Evolutionary conservation across 2,329 filamentous ascomycete genomes (phyloP).

Genomic region (Talaromyces albobiverticillius): DNA sequence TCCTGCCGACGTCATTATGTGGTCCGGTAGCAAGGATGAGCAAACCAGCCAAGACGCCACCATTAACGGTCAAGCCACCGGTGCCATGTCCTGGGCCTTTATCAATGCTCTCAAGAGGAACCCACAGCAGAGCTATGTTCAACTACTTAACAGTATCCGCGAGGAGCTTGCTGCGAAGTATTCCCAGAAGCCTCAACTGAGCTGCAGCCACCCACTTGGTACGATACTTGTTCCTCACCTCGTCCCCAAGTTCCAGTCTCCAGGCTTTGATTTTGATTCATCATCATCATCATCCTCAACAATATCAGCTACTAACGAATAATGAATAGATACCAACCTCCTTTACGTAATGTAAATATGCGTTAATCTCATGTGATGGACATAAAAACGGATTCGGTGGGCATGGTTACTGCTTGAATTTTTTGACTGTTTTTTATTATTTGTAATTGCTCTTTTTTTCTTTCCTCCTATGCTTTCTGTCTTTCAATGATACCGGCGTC

Average conservation of each 20-base stretch:
- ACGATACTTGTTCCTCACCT: conserved; percentile 38
- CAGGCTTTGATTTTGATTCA: neutral
- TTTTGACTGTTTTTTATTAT: neutral
- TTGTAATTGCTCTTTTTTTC: neutral
- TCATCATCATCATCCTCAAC: too few species aligned
- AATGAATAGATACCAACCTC: conserved; percentile 58
- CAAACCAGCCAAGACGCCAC: conserved; percentile 94
- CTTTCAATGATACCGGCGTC: too few species aligned
- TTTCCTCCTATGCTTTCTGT: neutral
- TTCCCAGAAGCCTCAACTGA: conserved; percentile 90
- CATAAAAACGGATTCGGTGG: neutral
- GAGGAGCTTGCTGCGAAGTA: conserved; percentile 86
- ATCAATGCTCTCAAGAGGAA: conserved; percentile 88
- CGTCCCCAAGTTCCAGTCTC: neutral
- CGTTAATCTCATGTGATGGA: neutral
- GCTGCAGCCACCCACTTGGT: conserved; percentile 94
- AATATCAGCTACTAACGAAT: conserved; percentile 15
- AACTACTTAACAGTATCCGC: conserved; percentile 91
- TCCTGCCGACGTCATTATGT: conserved; percentile 95
- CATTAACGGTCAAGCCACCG: conserved; percentile 84
- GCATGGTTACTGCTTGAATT: neutral
- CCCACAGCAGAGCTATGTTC: conserved; percentile 91
- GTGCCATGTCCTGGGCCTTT: conserved; percentile 98
- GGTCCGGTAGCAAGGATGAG: conserved; percentile 92
- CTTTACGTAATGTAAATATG: conserved; percentile 62